phyloP scores from a whole-genome alignment of 1,139 yeast genomes.

The Blastobotrys illinoisensis region DNA sequence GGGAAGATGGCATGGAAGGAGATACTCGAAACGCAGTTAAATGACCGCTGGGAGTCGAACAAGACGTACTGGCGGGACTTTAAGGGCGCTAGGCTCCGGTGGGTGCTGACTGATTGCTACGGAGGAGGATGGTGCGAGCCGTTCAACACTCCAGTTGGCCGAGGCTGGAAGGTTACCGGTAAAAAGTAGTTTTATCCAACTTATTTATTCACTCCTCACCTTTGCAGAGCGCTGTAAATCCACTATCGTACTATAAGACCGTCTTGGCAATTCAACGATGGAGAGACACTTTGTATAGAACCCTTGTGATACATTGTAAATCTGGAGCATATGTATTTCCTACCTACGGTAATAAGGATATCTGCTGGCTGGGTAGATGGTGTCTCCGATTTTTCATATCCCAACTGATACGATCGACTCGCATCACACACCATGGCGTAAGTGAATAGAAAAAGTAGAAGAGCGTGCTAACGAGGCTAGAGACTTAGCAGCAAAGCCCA shows the following conservation, averaged over 20 bases:
- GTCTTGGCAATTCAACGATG: too few species aligned
- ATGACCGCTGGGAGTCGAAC: slow-evolving; percentile 44
- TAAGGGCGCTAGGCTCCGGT: slow-evolving; percentile 53
- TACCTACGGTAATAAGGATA: too few species aligned
- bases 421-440: slow-evolving; percentile 11
- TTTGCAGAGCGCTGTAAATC: too few species aligned
- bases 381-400: neutral
- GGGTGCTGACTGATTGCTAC: slow-evolving; percentile 60
- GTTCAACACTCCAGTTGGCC: slow-evolving; percentile 63
- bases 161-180: slow-evolving; percentile 61
- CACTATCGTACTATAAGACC: too few species aligned
- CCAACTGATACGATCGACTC: neutral
- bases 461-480: slow-evolving; percentile 14
- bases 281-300: too few species aligned
- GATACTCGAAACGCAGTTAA: slow-evolving; percentile 45
- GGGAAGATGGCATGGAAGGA: slow-evolving; percentile 47
- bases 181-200: slow-evolving; percentile 21
- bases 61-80: slow-evolving; percentile 50
- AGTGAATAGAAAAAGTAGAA: neutral
- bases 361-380: too few species aligned
- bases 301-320: too few species aligned
- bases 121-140: slow-evolving; percentile 70
- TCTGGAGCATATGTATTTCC: too few species aligned
- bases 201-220: too few species aligned
- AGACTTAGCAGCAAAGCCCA: slow-evolving; percentile 25